Evolutionary conservation across 768 basidiomycete genomes (phyloP), one percentile per base, ranked within the genome.

Genomic region (Collybia mongolica): DNA sequence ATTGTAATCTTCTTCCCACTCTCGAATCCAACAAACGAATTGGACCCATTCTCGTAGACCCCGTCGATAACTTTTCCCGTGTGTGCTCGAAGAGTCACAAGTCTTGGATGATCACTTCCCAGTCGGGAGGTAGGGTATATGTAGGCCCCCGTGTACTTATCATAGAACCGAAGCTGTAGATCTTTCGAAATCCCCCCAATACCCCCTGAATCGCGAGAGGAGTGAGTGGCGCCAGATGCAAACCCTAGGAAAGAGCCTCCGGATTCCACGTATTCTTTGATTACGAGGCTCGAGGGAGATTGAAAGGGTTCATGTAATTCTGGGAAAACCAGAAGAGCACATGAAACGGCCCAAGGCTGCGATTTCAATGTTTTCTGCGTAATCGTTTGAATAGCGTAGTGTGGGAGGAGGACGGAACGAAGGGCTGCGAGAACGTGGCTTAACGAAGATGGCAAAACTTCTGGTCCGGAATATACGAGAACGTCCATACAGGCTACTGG

Each of bases 281-380:
- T 81, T 2, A 75, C 63, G 9, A 66, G 59, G 39, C 70, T 71
- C 6, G 80, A 61, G 8, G 70, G 46, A 19, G 71, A 66, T 45
- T 65, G 60, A 55, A 72, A 63, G 7, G 66, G 77, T 52, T 74
- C 72, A 24, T 77, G 69, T 42, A 79, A 79, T 49, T 83, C 76
- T n/a, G 90, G 83, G 49, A 96, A 70, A 44, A 94, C 86, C 15
- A 98, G 79, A 1, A 96, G 73, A 2, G 86, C 85, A 62, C 92
- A 95, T 8, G 79, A 76, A 5, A 71, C 60, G 32, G 80, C 65
- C 95, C 94, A 98, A 17, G 94, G 93, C 39, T 86, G 85, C 0
- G 75, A 70, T 1, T 74, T 67, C 5, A 98, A 69, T 2, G 78
- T 64, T 36, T 79, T 69, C 9, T 76, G 74, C 0, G 82, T 71